Conservation (phyloP, 2,329 filamentous ascomycete genomes). For the Colletotrichum sp. region DNA sequence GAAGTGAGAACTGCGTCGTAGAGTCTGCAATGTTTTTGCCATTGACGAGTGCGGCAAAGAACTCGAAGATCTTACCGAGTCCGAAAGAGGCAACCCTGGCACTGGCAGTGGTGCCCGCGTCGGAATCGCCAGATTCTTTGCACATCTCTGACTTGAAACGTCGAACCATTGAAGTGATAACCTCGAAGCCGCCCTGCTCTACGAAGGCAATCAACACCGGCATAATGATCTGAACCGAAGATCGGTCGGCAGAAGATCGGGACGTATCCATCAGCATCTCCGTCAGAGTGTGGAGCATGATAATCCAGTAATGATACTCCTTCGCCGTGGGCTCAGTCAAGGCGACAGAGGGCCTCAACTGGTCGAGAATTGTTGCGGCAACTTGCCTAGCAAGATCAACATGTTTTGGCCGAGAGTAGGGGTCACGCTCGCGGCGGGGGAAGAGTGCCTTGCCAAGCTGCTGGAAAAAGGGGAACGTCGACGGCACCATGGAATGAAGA, state of each 20-base stretch:
- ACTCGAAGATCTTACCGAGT: constrained; percentile 82
- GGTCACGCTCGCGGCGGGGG: constrained; percentile 74
- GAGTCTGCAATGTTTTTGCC: constrained; percentile 84
- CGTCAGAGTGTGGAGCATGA: constrained; percentile 78
- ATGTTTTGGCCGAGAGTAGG: constrained; percentile 59
- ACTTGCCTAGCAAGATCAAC: constrained; percentile 67
- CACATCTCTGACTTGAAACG: constrained; percentile 67
- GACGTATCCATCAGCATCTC: constrained; percentile 75
- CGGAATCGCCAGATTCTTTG: constrained; percentile 29
- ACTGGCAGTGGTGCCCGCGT: constrained; percentile 14
- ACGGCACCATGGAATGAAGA: constrained; percentile 77
- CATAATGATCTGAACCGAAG: constrained; percentile 64
- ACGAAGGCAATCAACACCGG: constrained; percentile 89
- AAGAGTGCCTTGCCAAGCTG: constrained; percentile 83
- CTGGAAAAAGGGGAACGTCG: constrained; percentile 86
- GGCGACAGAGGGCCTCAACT: constrained; percentile 59
- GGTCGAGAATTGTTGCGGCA: constrained; percentile 71
- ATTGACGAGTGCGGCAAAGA: constrained; percentile 79
- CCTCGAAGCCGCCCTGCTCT: constrained; percentile 75
- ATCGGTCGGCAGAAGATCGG: constrained; percentile 52
- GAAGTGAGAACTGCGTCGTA: constrained; percentile 56
- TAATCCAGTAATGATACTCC: constrained; percentile 81
- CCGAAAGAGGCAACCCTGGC: constrained; percentile 42
- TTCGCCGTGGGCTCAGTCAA: constrained; percentile 56
- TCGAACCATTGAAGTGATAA: constrained; percentile 74